Conservation (phyloP, 1,284 basidiomycete genomes). For the Marasmius oreades region DNA sequence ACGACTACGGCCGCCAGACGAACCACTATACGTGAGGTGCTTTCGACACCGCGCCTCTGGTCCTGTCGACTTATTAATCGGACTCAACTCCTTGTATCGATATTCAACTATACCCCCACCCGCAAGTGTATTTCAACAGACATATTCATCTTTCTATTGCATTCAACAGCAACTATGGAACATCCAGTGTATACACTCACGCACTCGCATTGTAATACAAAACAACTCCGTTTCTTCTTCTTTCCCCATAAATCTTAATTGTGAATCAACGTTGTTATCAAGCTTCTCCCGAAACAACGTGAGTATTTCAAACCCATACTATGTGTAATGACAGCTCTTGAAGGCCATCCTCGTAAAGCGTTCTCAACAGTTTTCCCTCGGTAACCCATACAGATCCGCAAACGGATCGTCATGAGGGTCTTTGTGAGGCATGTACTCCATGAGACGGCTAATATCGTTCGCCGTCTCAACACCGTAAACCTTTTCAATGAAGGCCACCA, state of each 20-base stretch:
- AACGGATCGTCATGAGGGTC: slow-evolving; percentile 36
- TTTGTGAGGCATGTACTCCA: slow-evolving; percentile 35
- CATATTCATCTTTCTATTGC: too few species aligned
- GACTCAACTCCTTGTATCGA: slow-evolving; percentile 1
- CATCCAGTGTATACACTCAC: too few species aligned
- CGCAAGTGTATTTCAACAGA: neutral
- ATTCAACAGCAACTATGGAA: too few species aligned
- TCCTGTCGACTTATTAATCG: neutral
- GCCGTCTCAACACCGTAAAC: slow-evolving; percentile 33
- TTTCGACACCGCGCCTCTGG: neutral
- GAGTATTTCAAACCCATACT: too few species aligned
- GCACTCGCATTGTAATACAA: too few species aligned
- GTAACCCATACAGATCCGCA: slow-evolving; percentile 25
- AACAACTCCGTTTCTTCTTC: too few species aligned
- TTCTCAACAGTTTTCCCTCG: too few species aligned
- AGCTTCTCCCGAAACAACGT: too few species aligned
- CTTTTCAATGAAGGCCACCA: slow-evolving; percentile 31
- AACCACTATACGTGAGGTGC: neutral
- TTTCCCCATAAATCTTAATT: too few species aligned
- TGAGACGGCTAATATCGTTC: slow-evolving; percentile 23
- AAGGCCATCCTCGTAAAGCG: too few species aligned
- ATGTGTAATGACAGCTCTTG: too few species aligned
- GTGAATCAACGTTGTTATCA: too few species aligned
- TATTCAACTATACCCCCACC: neutral
- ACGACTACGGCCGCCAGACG: neutral